Conservation (phyloP, 768 basidiomycete species). For the Kwoniella newhampshirensis region DNA sequence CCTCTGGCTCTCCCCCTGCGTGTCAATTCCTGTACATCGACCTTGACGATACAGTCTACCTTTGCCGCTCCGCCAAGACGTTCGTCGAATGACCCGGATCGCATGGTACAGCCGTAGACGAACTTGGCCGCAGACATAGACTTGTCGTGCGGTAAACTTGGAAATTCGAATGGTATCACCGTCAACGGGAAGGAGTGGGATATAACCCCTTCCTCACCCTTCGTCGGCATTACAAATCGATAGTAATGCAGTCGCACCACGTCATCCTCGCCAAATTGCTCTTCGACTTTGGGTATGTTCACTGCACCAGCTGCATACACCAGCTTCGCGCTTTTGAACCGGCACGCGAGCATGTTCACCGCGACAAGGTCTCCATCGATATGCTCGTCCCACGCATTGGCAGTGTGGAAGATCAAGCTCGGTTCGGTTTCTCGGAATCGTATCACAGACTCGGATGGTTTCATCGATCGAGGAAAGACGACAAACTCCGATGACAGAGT, state of each 20-base stretch:
- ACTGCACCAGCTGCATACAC: constrained; percentile 55
- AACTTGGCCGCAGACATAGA: constrained; percentile 49
- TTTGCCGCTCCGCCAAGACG: constrained; percentile 55
- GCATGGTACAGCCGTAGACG: constrained; percentile 56
- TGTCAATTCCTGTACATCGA: constrained; percentile 50
- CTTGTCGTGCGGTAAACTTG: constrained; percentile 42
- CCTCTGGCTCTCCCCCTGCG: constrained; percentile 34
- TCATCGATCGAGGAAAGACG: constrained; percentile 50
- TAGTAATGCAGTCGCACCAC: constrained; percentile 53
- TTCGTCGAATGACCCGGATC: constrained; percentile 53
- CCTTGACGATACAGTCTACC: constrained; percentile 56
- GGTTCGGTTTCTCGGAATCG: constrained; percentile 52
- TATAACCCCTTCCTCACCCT: constrained; percentile 19
- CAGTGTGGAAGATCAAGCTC: constrained; percentile 56
- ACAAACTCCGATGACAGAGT: constrained; percentile 52
- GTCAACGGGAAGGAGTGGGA: constrained; percentile 53
- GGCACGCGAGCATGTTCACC: constrained; percentile 53
- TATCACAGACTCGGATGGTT: constrained; percentile 25
- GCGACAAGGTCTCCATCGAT: constrained; percentile 29
- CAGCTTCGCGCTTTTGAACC: constrained; percentile 53
- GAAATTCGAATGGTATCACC: constrained; percentile 55
- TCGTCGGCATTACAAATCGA: constrained; percentile 41
- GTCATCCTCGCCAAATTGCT: constrained; percentile 44
- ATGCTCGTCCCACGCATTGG: constrained; percentile 54
- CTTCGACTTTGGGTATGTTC: constrained; percentile 40